Conservation (phyloP, 1,284 basidiomycete genomes). For the Malassezia arunalokei region DNA sequence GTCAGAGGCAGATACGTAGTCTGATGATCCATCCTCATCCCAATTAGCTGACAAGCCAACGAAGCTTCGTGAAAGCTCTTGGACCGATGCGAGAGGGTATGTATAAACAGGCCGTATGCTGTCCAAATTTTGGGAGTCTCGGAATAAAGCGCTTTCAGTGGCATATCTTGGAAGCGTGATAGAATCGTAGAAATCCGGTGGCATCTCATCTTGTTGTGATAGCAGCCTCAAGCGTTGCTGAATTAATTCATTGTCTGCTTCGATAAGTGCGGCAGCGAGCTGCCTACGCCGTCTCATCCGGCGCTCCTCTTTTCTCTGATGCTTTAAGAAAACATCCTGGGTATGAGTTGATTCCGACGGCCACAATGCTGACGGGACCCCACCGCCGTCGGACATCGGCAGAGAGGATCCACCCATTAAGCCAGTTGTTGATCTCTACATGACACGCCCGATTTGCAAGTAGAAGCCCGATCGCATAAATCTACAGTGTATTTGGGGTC, state of each 20-base stretch:
- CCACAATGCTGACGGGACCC: too few species aligned
- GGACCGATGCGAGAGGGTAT: slow-evolving; percentile 5
- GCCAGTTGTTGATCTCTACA: too few species aligned
- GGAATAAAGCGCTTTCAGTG: slow-evolving; percentile 9
- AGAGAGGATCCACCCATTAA: too few species aligned
- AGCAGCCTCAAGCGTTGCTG: slow-evolving; percentile 20
- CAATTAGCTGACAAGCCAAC: background rate
- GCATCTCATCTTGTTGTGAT: background rate
- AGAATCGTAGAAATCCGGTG: background rate
- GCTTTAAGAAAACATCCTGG: background rate
- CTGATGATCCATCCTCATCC: background rate
- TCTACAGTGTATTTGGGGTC: too few species aligned
- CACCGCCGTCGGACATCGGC: too few species aligned
- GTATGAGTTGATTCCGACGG: too few species aligned
- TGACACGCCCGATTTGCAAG: too few species aligned
- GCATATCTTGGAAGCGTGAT: background rate
- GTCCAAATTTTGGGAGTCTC: background rate
- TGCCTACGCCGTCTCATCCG: slow-evolving; percentile 16
- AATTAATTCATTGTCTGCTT: slow-evolving; percentile 42
- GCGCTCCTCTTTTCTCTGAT: background rate
- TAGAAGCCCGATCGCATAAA: too few species aligned
- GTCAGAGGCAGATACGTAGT: background rate
- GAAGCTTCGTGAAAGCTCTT: slow-evolving; percentile 1
- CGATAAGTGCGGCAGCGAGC: slow-evolving; percentile 42
- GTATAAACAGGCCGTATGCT: slow-evolving; percentile 7